Conservation (phyloP, 2,329 filamentous ascomycete species). For the Neonectria coccinea region DNA sequence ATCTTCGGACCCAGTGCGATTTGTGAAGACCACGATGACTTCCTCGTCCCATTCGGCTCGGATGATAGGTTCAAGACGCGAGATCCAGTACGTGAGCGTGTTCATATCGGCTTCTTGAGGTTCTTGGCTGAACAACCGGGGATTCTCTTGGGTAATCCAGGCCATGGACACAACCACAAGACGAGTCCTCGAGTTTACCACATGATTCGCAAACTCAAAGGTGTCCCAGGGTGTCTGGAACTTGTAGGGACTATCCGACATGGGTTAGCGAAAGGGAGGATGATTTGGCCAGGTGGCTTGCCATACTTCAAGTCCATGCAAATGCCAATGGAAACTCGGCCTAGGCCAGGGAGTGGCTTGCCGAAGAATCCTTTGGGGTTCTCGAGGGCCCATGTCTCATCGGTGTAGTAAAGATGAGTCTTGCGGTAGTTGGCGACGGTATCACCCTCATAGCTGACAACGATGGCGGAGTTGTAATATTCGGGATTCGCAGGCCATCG, state of each 20-base stretch:
- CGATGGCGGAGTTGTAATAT: constrained; percentile 66
- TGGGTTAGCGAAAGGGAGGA: constrained; percentile 17
- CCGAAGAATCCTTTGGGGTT: constrained; percentile 63
- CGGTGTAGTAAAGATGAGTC: constrained; percentile 67
- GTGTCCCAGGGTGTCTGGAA: constrained; percentile 54
- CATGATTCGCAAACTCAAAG: constrained; percentile 65
- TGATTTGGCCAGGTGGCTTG: not conserved
- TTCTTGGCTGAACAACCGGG: constrained; percentile 57
- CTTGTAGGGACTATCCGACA: constrained; percentile 49
- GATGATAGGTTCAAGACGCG: constrained; percentile 75
- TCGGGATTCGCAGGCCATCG: constrained; percentile 65
- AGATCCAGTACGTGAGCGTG: constrained; percentile 80
- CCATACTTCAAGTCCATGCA: constrained; percentile 71
- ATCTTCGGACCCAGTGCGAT: constrained; percentile 75
- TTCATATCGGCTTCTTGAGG: constrained; percentile 75
- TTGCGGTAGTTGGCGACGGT: constrained; percentile 72
- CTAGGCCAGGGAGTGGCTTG: constrained; percentile 59
- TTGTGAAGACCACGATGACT: constrained; percentile 76
- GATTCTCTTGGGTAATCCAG: constrained; percentile 74
- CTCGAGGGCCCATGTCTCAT: constrained; percentile 72
- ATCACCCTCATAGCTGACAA: constrained; percentile 69
- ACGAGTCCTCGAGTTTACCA: constrained; percentile 67
- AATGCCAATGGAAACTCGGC: constrained; percentile 68
- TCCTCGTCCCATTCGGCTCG: constrained; percentile 64
- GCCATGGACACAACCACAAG: constrained; percentile 81